Evolutionary conservation across 805 yeast genomes (phyloP).

Genomic region (Hanseniaspora vineae): DNA sequence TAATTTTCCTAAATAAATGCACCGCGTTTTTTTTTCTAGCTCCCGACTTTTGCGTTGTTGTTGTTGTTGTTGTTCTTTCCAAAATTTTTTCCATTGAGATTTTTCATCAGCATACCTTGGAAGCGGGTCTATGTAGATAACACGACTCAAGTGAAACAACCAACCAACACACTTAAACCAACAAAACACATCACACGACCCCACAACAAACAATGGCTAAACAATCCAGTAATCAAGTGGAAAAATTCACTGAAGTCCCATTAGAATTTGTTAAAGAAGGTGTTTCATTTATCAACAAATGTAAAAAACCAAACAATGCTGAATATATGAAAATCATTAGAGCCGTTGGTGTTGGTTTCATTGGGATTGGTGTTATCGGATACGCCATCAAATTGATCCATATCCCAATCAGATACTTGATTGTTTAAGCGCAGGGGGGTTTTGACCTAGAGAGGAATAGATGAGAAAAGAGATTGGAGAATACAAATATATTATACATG

Average conservation of each 20-base stretch:
- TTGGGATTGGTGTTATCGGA: slow-evolving; percentile 97
- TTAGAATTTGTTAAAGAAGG: slow-evolving; percentile 88
- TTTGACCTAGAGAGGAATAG: too few species aligned
- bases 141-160: not conserved
- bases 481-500: too few species aligned
- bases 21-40: too few species aligned
- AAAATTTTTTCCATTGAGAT: too few species aligned
- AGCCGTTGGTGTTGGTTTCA: slow-evolving; percentile 93
- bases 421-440: slow-evolving; percentile 40
- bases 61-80: too few species aligned
- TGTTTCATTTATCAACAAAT: slow-evolving; percentile 71
- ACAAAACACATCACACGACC: not conserved
- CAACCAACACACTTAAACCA: not conserved
- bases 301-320: slow-evolving; percentile 83
- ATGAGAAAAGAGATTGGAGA: too few species aligned
- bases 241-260: slow-evolving; percentile 75
- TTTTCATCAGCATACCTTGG: too few species aligned
- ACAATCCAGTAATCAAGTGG: slow-evolving; percentile 22
- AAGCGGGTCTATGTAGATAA: too few species aligned
- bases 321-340: slow-evolving; percentile 82
- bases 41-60: too few species aligned
- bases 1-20: too few species aligned
- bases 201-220: not conserved
- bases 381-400: slow-evolving; percentile 88
- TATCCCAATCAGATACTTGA: slow-evolving; percentile 91